Base-by-base conservation (phyloP, 2,329 filamentous ascomycete species). In the Colletotrichum cereale region DNA sequence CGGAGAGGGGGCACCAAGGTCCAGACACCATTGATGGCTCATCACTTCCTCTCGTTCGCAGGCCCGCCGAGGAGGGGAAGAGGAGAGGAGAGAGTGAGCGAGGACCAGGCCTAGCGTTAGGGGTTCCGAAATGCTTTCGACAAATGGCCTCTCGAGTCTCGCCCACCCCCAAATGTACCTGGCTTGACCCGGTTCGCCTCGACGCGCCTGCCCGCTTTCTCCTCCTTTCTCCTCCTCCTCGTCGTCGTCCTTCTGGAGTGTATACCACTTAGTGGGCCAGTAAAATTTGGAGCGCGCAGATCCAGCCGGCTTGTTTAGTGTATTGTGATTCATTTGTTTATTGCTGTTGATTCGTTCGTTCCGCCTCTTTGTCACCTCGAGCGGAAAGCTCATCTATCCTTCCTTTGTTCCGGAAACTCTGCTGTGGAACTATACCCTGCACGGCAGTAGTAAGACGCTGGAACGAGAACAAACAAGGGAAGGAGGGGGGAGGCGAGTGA, bases 261-360 rank as follows among this genome's bases (percentile, higher is more conserved):
- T 58, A 62, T 47, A 29, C 34, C 18, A 50, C 34, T 67, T 44
- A 56, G 67, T 71, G 64, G 67, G 42, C 57, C 67, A 16, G 52
- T 67, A 67, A 71, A 71, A 71, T 71, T 71, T 62, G 63, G 62
- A 67, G 26, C n/a, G 34, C 50, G 64, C 50, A 62, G 50, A 67
- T 71, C 36, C 26, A 70, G 62, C 40, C 36, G 29, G 21, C 42
- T 58, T 31, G 11, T 36, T 36, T 48, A 29, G 6, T 29, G 40
- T 52, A 48, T 62, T 42, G 26, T 56, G 53, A 31, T 57, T 38
- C 12, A 47, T 47, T 50, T 57, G 14, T 62, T 34, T 38, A 3
- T 16, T 56, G 52, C 34, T 5, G 18, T 29, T 29, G 18, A 42
- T 11, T 34, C n/a, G 16, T 50, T 44, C 34, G 24, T 16, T 64